A percentile compares a stretch with the other conserved stretches of the same genome.
Evolutionary conservation across 148 eudicot species (phyloP).

Genomic region (Persicaria tinctoria): DNA sequence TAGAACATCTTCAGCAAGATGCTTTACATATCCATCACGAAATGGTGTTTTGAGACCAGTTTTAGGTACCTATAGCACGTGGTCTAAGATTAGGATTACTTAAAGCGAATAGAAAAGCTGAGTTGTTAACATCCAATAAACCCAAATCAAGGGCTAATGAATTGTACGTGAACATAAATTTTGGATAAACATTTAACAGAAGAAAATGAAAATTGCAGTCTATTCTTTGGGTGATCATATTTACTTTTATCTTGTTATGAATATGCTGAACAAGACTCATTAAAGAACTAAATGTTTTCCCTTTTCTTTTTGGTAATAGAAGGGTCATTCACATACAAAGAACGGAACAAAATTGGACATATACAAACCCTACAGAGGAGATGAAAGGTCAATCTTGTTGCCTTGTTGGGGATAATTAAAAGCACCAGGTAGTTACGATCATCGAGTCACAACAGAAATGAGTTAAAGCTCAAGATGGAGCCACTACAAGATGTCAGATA

Average conservation of each 20-base stretch:
- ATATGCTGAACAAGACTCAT: neutral
- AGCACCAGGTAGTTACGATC: neutral
- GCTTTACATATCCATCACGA: slow-evolving; percentile 86
- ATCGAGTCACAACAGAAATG: neutral
- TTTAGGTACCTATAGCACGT: slow-evolving; percentile 57
- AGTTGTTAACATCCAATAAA: neutral
- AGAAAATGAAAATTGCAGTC: neutral
- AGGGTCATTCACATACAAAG: neutral
- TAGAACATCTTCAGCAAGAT: slow-evolving; percentile 80
- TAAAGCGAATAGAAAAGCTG: neutral
- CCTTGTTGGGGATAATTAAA: neutral
- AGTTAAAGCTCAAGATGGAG: neutral
- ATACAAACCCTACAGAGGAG: neutral
- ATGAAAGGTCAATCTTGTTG: neutral
- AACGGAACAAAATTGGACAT: neutral
- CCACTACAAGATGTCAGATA: neutral
- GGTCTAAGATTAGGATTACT: neutral
- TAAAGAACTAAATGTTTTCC: neutral
- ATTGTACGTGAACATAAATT: neutral
- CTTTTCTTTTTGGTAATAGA: neutral
- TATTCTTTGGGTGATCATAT: neutral
- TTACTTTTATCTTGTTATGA: neutral
- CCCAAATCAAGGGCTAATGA: neutral
- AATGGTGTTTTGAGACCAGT: slow-evolving; percentile 92
- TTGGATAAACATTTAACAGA: neutral